Conservation (phyloP, 2,329 filamentous ascomycete genomes). For the Venturia effusa region DNA sequence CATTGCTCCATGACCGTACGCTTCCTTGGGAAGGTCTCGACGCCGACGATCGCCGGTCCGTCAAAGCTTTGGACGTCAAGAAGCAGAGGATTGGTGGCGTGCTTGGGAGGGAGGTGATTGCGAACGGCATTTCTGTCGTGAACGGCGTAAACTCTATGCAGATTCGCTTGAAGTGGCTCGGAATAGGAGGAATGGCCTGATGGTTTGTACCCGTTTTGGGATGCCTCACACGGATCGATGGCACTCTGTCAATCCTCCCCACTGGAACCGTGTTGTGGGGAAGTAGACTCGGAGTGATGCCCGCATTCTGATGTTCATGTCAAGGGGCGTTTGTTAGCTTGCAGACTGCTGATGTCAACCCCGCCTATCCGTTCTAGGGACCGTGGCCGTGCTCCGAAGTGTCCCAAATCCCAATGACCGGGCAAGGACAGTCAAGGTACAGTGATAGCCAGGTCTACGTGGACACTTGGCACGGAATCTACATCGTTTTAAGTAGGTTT, state of each 20-base stretch:
- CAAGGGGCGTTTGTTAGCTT: not conserved
- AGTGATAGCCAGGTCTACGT: too few species aligned
- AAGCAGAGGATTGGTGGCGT: not conserved
- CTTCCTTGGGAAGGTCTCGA: not conserved
- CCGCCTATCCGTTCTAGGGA: not conserved
- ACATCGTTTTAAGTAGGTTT: too few species aligned
- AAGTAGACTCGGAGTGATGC: not conserved
- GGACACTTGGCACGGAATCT: too few species aligned
- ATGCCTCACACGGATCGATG: not conserved
- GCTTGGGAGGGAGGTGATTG: not conserved
- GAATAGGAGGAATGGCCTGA: not conserved
- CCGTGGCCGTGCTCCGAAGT: not conserved
- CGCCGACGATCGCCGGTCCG: not conserved
- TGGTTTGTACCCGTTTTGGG: not conserved
- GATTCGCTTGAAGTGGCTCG: not conserved
- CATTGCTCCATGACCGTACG: not conserved
- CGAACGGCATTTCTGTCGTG: not conserved
- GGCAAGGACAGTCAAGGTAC: not conserved
- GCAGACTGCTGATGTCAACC: not conserved
- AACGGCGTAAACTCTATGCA: not conserved
- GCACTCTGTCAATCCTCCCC: not conserved
- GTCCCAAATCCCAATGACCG: not conserved
- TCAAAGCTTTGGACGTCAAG: not conserved
- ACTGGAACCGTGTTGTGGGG: not conserved
- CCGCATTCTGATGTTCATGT: not conserved